Percentiles rank a stretch among this genome's conserved stretches.
These are phyloP conservation scores for Rutstroemia sp. DNA, from an alignment of 2,329 filamentous ascomycete genomes.

Conservation along the genomic window DNA sequence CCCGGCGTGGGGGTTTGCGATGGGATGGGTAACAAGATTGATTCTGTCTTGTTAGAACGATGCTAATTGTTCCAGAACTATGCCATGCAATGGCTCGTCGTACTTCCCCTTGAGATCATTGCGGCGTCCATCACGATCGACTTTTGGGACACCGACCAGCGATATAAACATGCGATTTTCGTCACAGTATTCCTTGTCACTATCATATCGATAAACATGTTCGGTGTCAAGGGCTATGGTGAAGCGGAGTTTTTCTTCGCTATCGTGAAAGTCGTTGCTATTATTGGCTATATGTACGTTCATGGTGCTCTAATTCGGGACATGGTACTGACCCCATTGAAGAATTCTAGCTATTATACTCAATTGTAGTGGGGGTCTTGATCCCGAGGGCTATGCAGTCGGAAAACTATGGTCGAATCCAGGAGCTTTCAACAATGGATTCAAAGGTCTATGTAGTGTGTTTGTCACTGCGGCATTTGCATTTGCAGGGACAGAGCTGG, in stretches of 20 bases:
- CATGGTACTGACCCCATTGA: conserved; percentile 1
- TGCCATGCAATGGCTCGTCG: conserved; percentile 78
- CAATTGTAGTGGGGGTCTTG: conserved; percentile 71
- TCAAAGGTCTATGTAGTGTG: conserved; percentile 55
- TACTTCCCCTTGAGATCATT: conserved; percentile 79
- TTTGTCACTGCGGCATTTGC: conserved; percentile 46
- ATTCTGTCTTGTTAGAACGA: neutral
- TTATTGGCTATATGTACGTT: conserved; percentile 79
- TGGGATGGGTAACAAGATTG: conserved; percentile 58
- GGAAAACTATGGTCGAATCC: conserved; percentile 69
- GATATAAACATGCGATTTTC: conserved; percentile 63
- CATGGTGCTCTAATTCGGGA: neutral
- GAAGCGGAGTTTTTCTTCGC: conserved; percentile 87
- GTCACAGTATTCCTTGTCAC: conserved; percentile 72
- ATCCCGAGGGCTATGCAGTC: conserved; percentile 66
- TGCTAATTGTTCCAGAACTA: conserved; percentile 45
- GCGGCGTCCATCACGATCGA: conserved; percentile 77
- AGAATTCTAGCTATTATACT: conserved; percentile 80
- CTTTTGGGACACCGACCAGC: conserved; percentile 58
- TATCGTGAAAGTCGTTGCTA: conserved; percentile 75
- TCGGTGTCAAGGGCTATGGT: conserved; percentile 81
- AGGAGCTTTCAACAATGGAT: conserved; percentile 78
- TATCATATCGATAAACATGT: conserved; percentile 78
- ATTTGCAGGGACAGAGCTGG: conserved; percentile 45
- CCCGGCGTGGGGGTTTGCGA: conserved; percentile 89